Evolutionary conservation across 371 early-diverging fungal genomes (phyloP).

Genomic region (Nematocida sp.): DNA sequence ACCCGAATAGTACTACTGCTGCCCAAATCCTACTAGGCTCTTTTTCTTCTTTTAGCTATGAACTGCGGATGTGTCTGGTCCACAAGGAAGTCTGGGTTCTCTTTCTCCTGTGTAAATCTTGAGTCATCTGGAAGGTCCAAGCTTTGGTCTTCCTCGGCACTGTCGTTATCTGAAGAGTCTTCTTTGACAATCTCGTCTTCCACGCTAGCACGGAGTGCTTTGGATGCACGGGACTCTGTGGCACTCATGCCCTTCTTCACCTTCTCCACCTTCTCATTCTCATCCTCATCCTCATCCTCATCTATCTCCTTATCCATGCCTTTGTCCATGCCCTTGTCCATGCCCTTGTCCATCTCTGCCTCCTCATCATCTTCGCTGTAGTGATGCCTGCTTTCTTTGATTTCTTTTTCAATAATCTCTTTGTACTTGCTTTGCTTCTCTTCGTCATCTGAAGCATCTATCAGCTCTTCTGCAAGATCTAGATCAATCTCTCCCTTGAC

Average conservation of each 20-base stretch:
- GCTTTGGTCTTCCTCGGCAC: background rate
- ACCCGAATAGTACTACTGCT: too few species aligned
- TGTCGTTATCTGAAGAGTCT: background rate
- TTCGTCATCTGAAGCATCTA: constrained; percentile 35
- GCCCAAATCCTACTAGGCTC: background rate
- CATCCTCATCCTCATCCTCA: background rate
- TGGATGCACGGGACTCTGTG: background rate
- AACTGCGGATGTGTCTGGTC: constrained; percentile 33
- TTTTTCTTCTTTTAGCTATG: constrained; percentile 15
- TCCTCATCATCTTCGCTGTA: background rate
- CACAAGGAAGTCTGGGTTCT: constrained; percentile 45
- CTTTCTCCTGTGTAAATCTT: constrained; percentile 12
- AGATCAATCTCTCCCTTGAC: constrained; percentile 18
- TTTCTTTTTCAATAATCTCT: background rate
- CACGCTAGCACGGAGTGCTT: background rate
- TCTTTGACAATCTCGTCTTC: constrained; percentile 13
- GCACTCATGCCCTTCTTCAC: background rate
- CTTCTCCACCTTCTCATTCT: background rate
- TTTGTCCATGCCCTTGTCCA: background rate
- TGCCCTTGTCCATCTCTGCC: background rate
- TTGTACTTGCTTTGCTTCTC: constrained; percentile 37
- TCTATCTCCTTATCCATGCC: background rate
- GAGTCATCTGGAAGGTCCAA: constrained; percentile 9
- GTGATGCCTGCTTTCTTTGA: too few species aligned
- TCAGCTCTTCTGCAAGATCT: constrained; percentile 25